Evolutionary conservation across 2,329 filamentous ascomycete species (phyloP), one percentile per base, ranked within the genome.

Genomic region (Nigrospora osmanthi): DNA sequence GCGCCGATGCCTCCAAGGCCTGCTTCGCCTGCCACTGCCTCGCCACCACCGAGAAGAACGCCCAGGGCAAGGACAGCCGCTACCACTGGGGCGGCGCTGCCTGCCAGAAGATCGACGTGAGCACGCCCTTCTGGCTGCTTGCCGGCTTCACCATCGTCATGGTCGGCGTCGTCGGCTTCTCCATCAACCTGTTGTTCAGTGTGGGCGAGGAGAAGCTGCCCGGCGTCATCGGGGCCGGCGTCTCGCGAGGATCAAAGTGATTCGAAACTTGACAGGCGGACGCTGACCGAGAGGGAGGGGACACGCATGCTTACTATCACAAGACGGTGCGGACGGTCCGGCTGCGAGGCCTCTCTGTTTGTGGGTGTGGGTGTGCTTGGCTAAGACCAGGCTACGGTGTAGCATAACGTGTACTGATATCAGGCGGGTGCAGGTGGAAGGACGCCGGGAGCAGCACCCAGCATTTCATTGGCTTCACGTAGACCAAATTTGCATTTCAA

Each of bases 151-250:
- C 79, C 4, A 68, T 96, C 40, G 66, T 81, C 34, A 71, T 94
- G 50, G 67, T 93, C 1, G 76, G 79, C 39, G 67, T 87, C 34
- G 68, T 94, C 28, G 74, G 73, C 34, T 83, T 85, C 61, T 81
- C 80, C 11, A 83, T 97, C 54, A 81, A 83, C 6, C 71, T 95
- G 73, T 65, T 98, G 44, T 93, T 85, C 65, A 83, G 72, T 50
- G 87, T 97, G 58, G 93, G 91, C 32, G 80, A 86, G 62, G 83
- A 95, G 70, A 85, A 89, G 67, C 72, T 97, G 52, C 93, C 93
- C 0, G 89, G 89, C 55, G 91, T 98, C 10, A 90, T 98, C 64
- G 89, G 89, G n/a, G 93, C 93, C 40, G 93, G 93, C 51, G 91
- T 98, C 34, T 87, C 85, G 52, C 79, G 59, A 44, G 52, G 81